Percentiles rank a stretch among this genome's conserved stretches.
Evolutionary conservation across 192 early-diverging fungal genomes (phyloP).

Genomic region (Rhizoclosmatium sp.): DNA sequence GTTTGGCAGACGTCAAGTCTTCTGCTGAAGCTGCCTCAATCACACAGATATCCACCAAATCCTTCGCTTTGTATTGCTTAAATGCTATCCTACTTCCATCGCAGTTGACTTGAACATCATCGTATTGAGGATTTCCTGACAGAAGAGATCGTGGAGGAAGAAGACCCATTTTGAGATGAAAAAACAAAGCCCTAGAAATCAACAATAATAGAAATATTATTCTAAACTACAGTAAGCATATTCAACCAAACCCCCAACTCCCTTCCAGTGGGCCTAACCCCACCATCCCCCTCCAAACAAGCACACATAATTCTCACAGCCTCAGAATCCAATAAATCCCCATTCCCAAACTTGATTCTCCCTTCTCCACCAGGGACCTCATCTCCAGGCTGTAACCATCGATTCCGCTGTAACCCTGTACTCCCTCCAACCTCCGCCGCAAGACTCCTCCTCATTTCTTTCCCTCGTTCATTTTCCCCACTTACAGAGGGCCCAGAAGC

Average conservation of each 20-base stretch:
- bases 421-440: background rate
- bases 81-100: too few species aligned
- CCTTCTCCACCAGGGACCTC: conserved; percentile 35
- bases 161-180: too few species aligned
- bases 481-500: conserved; percentile 31
- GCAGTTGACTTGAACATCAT: too few species aligned
- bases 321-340: conserved; percentile 40
- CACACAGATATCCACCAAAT: too few species aligned
- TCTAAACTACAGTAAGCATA: background rate
- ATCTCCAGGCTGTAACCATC: conserved; percentile 27
- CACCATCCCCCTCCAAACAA: conserved; percentile 41
- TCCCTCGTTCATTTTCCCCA: background rate
- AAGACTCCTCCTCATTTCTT: conserved; percentile 15
- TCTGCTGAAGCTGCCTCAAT: too few species aligned
- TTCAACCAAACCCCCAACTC: conserved; percentile 39
- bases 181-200: too few species aligned
- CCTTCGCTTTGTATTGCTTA: too few species aligned
- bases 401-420: conserved; percentile 6
- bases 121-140: too few species aligned
- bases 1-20: too few species aligned
- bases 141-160: too few species aligned
- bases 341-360: conserved; percentile 43
- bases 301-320: conserved; percentile 43
- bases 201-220: too few species aligned
- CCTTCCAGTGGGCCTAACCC: conserved; percentile 40